phyloP scores from a whole-genome alignment of 179 eudicot genomes.

The Silene vulgaris region DNA sequence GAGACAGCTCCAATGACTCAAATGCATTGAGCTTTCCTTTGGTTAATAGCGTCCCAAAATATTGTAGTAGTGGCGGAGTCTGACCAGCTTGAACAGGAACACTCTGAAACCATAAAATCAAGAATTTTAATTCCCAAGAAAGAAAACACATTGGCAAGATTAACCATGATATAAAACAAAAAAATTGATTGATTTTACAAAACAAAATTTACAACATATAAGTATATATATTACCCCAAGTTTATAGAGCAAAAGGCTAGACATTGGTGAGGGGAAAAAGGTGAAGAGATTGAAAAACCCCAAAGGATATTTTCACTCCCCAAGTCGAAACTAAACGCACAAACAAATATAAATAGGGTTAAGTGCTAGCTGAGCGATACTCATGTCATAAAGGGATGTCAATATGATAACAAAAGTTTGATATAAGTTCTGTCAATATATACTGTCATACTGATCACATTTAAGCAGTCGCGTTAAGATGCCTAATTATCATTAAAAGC shows the following conservation, averaged over 20 bases:
- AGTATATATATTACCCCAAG: too few relatives aligned
- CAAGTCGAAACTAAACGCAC: neutral
- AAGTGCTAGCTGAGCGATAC: neutral
- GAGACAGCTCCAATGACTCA: slow-evolving; percentile 87
- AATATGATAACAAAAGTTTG: neutral
- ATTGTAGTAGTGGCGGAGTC: slow-evolving; percentile 89
- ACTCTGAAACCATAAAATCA: slow-evolving; percentile 54
- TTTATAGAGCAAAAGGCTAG: neutral
- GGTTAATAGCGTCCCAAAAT: slow-evolving; percentile 82
- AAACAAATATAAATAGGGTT: neutral
- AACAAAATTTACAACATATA: too few relatives aligned
- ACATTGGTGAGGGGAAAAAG: neutral
- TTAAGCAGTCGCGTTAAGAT: neutral
- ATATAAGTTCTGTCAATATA: neutral
- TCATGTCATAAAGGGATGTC: neutral
- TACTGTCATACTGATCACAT: neutral
- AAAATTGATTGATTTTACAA: neutral
- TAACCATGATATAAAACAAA: neutral
- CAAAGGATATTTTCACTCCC: neutral
- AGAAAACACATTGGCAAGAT: neutral
- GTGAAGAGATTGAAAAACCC: neutral
- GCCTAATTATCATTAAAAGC: neutral
- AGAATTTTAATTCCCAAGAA: slow-evolving; percentile 2
- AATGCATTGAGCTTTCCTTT: slow-evolving; percentile 91
- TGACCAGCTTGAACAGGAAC: slow-evolving; percentile 99